A percentile compares a stretch with the other conserved stretches of the same genome.
Conservation (phyloP, 805 yeast species). For the Saturnispora galanensis region DNA sequence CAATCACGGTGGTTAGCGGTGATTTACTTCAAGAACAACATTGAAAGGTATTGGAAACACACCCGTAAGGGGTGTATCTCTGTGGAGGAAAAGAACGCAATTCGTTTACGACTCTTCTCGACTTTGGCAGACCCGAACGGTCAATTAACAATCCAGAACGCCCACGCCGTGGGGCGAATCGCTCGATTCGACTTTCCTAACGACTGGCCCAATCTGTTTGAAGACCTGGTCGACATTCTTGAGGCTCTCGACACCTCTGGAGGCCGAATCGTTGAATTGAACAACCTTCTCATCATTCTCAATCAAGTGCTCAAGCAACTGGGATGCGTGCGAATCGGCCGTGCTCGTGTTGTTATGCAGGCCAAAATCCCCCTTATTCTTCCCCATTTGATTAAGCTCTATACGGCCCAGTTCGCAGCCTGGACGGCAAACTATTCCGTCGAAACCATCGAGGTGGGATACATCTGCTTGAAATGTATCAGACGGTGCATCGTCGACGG, state of each 20-base stretch:
- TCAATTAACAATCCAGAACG: conserved; percentile 72
- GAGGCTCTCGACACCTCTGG: conserved; percentile 31
- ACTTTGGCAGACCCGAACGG: conserved; percentile 59
- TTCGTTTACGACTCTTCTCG: conserved; percentile 46
- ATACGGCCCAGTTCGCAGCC: conserved; percentile 46
- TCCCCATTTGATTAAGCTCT: conserved; percentile 50
- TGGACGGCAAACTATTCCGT: conserved; percentile 48
- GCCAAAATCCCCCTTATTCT: conserved; percentile 55
- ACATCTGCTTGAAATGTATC: conserved; percentile 63
- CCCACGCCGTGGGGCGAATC: conserved; percentile 70
- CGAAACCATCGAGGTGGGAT: conserved; percentile 62
- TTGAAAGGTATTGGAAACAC: conserved; percentile 77
- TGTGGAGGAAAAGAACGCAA: conserved; percentile 60
- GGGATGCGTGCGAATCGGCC: conserved; percentile 72
- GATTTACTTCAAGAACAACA: conserved; percentile 80
- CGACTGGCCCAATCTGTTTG: conserved; percentile 79
- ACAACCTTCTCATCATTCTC: conserved; percentile 54
- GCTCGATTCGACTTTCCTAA: conserved; percentile 78
- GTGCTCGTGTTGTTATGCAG: conserved; percentile 70
- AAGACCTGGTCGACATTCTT: conserved; percentile 41
- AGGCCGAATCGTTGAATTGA: conserved; percentile 40
- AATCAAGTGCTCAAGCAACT: conserved; percentile 73
- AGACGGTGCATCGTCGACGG: conserved; percentile 72
- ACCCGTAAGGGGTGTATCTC: conserved; percentile 43
- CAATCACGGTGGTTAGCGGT: conserved; percentile 80